Evolutionary conservation across 1,284 basidiomycete species (phyloP).

Genomic region (Prillingera fragicola): DNA sequence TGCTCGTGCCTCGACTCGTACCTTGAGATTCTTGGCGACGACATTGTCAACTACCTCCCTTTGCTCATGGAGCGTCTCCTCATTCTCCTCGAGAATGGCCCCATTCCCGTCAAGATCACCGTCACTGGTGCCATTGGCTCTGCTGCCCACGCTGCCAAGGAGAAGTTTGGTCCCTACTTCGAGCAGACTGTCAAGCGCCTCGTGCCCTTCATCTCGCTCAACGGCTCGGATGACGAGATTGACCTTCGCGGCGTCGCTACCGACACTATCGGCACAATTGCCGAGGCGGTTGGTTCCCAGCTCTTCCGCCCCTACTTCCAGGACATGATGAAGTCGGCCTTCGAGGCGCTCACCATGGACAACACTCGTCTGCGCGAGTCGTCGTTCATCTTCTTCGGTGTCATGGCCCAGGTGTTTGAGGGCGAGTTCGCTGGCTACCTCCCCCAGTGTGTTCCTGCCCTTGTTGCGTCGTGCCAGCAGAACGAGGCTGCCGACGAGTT

Average conservation of each 20-base stretch:
- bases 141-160: slow-evolving; percentile 95
- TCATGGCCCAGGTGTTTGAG: slow-evolving; percentile 93
- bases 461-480: slow-evolving; percentile 81
- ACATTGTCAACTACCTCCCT: slow-evolving; percentile 78
- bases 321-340: slow-evolving; percentile 92
- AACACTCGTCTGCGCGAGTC: slow-evolving; percentile 85
- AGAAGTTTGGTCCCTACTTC: slow-evolving; percentile 91
- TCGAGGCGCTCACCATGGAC: slow-evolving; percentile 82
- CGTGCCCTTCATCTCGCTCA: slow-evolving; percentile 74
- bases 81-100: slow-evolving; percentile 79
- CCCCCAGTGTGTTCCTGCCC: slow-evolving; percentile 75
- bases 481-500: slow-evolving; percentile 59
- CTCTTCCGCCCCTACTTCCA: slow-evolving; percentile 92
- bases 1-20: slow-evolving; percentile 96
- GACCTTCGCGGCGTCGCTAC: slow-evolving; percentile 96
- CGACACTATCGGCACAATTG: slow-evolving; percentile 96
- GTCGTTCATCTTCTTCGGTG: slow-evolving; percentile 97
- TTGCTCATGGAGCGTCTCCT: slow-evolving; percentile 94
- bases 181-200: slow-evolving; percentile 84
- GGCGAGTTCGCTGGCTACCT: slow-evolving; percentile 90
- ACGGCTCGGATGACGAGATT: slow-evolving; percentile 64
- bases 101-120: slow-evolving; percentile 83
- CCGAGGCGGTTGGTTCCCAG: slow-evolving; percentile 93
- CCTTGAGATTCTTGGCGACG: slow-evolving; percentile 88
- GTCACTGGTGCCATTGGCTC: slow-evolving; percentile 97